These are phyloP conservation scores for Hypoxylon lenormandii DNA, from an alignment of 495 filamentous ascomycete species.

Conservation along the genomic window DNA sequence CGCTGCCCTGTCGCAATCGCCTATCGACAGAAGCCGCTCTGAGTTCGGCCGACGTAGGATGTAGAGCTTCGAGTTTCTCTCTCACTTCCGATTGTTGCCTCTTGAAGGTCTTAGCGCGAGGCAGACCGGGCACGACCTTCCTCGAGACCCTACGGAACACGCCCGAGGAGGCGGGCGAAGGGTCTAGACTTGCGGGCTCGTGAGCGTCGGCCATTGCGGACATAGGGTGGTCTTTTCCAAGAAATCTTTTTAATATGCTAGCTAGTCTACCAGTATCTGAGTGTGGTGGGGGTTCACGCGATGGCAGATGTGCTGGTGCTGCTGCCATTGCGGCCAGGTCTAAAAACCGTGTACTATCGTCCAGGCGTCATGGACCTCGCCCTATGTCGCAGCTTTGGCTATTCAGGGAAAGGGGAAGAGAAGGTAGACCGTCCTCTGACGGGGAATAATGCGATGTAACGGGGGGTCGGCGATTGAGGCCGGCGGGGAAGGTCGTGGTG, in stretches of 20 bases:
- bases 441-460: slow-evolving; percentile 5
- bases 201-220: slow-evolving; percentile 35
- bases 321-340: slow-evolving; percentile 42
- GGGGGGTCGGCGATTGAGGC: slow-evolving; percentile 9
- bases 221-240: slow-evolving; percentile 45
- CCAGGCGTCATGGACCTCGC: slow-evolving; percentile 33
- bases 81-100: slow-evolving; percentile 83
- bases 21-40: slow-evolving; percentile 81
- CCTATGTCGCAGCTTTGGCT: slow-evolving; percentile 24
- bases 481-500: slow-evolving; percentile 27
- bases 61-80: slow-evolving; percentile 74
- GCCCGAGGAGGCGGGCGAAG: slow-evolving; percentile 56
- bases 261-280: slow-evolving; percentile 45
- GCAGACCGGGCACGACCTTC: slow-evolving; percentile 81
- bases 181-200: slow-evolving; percentile 46
- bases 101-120: slow-evolving; percentile 79
- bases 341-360: slow-evolving; percentile 30
- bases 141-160: slow-evolving; percentile 70
- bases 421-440: slow-evolving; percentile 7
- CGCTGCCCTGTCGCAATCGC: slow-evolving; percentile 58
- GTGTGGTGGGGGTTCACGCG: slow-evolving; percentile 34
- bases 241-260: slow-evolving; percentile 51
- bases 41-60: slow-evolving; percentile 71
- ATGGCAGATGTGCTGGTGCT: slow-evolving; percentile 32
- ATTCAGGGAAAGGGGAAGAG: slow-evolving; percentile 15